Base-by-base conservation (phyloP, 2,329 filamentous ascomycete genomes). In the Botryotinia narcissicola region DNA sequence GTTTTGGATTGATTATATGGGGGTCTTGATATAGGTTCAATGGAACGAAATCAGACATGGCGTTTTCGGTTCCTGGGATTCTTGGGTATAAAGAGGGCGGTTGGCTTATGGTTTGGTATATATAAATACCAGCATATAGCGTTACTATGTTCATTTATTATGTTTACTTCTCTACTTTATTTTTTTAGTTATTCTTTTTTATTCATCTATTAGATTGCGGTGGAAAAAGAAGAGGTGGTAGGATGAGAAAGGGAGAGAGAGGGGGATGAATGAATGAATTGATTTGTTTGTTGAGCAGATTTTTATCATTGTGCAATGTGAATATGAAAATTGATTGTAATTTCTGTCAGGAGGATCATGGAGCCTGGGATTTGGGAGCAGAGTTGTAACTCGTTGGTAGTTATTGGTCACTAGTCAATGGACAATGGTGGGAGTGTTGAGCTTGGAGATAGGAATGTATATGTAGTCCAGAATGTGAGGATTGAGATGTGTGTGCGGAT, bases 351-450 rank as follows among this genome's bases (percentile, higher is more conserved):
- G 48, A 12, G 25, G 6, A n/a, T 16, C 6, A 6, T 54, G 25
- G 5, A 7, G 12, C 3, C 2, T 16, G 25, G 12, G 12, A 5
- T n/a, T n/a, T n/a, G 48, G 7, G 25, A 54, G 48, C 5, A n/a
- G 48, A 54, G 12, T n/a, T 0, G 9, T 25, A 1, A 0, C 9
- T 48, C 1, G 20, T 9, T 9, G 0, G 20, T 25, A 10, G 8
- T 25, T 25, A 10, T 8, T 48, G 2, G 20, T 51, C 4, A 9
- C 25, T 16, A 12, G 10, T 51, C 4, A n/a, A 12, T 51, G 48
- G 10, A n/a, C 4, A n/a, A 12, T 51, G 48, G 12, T 54, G 48
- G 48, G 25, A n/a, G 25, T 54, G 48, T 20, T 9, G 25, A 54
- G 25, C 12, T n/a, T n/a, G 6, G 4, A n/a, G 48, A 6, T 51